Conservation (phyloP, 2,329 filamentous ascomycete species). For the Arthrobotrys entomopaga region DNA sequence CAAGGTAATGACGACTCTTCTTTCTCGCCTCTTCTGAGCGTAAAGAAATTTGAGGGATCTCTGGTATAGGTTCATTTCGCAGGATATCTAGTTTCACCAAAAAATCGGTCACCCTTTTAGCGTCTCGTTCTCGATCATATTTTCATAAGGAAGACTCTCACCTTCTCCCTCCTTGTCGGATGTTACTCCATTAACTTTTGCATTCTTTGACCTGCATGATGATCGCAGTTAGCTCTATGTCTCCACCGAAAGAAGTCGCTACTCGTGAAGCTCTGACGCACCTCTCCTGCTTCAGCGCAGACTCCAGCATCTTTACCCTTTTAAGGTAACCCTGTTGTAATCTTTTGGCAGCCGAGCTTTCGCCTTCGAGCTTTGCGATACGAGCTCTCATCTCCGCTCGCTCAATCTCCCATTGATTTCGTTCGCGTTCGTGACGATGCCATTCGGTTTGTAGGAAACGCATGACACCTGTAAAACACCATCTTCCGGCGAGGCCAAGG, state of each 20-base stretch:
- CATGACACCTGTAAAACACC: slow-evolving; percentile 80
- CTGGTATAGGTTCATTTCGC: slow-evolving; percentile 31
- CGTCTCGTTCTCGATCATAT: background rate
- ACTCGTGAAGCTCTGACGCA: slow-evolving; percentile 5
- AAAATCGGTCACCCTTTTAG: slow-evolving; percentile 8
- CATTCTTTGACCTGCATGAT: slow-evolving; percentile 40
- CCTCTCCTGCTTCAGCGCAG: slow-evolving; percentile 60
- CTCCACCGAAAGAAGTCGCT: background rate
- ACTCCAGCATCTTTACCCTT: slow-evolving; percentile 61
- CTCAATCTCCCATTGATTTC: slow-evolving; percentile 99
- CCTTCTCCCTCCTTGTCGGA: slow-evolving; percentile 37
- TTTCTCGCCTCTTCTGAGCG: slow-evolving; percentile 53
- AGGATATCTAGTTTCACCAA: slow-evolving; percentile 17
- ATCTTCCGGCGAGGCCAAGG: slow-evolving; percentile 4
- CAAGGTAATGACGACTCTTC: slow-evolving; percentile 71
- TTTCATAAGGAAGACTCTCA: slow-evolving; percentile 1
- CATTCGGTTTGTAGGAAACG: slow-evolving; percentile 99
- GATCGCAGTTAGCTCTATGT: background rate
- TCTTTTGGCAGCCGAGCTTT: slow-evolving; percentile 75
- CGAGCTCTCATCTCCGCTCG: slow-evolving; percentile 98
- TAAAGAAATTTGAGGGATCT: slow-evolving; percentile 42
- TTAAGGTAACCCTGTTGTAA: slow-evolving; percentile 59
- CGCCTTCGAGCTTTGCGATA: slow-evolving; percentile 92
- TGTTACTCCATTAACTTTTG: slow-evolving; percentile 30
- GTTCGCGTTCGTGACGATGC: slow-evolving; percentile 96